Evolutionary conservation across 2,329 filamentous ascomycete genomes (phyloP).

Genomic region (Stemphylium vesicarium): DNA sequence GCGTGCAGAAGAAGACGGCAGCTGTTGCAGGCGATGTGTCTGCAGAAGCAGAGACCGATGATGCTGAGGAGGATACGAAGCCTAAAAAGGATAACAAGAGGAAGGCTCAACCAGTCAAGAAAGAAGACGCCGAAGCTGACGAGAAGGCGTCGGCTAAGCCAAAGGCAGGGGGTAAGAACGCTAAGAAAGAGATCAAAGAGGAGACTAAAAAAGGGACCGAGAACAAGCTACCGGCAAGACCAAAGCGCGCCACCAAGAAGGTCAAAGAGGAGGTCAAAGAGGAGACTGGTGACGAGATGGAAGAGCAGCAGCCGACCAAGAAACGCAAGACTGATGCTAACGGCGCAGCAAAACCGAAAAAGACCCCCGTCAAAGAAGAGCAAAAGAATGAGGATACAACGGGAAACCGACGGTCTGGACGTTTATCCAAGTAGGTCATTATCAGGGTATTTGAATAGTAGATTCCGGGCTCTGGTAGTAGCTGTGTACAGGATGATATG

Average conservation of each 20-base stretch:
- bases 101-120: slow-evolving; percentile 37
- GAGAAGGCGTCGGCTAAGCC: slow-evolving; percentile 20
- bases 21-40: slow-evolving; percentile 62
- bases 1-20: slow-evolving; percentile 81
- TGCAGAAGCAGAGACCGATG: slow-evolving; percentile 36
- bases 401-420: slow-evolving; percentile 33
- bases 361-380: slow-evolving; percentile 12
- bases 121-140: slow-evolving; percentile 27
- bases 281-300: slow-evolving; percentile 36
- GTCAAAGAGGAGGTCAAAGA: slow-evolving; percentile 22
- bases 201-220: slow-evolving; percentile 32
- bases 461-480: background rate
- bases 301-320: slow-evolving; percentile 28
- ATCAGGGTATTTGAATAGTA: background rate
- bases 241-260: slow-evolving; percentile 10
- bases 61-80: slow-evolving; percentile 30
- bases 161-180: slow-evolving; percentile 32
- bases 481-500: background rate
- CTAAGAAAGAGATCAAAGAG: slow-evolving; percentile 29
- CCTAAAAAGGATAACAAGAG: slow-evolving; percentile 45
- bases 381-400: slow-evolving; percentile 21
- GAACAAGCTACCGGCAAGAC: slow-evolving; percentile 18
- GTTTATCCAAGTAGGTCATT: slow-evolving; percentile 19
- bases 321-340: slow-evolving; percentile 31
- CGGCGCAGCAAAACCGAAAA: slow-evolving; percentile 19